Percentiles rank a stretch among this genome's conserved stretches.
Evolutionary conservation across 495 filamentous ascomycete species (phyloP).

Genomic region (Aspergillus indologenus): DNA sequence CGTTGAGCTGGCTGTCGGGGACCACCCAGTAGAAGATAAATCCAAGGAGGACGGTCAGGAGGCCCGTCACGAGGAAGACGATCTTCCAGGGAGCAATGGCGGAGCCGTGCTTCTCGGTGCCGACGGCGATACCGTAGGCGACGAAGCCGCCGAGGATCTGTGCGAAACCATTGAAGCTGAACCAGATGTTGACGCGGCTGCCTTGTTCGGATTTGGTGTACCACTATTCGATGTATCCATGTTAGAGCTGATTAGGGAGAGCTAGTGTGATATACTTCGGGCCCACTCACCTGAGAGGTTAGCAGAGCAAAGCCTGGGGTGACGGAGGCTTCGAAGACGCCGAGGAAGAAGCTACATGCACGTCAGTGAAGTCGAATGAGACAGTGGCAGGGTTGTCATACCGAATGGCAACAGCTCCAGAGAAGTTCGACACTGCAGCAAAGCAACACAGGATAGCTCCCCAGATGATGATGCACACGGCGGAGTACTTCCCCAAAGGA

Average conservation of each 20-base stretch:
- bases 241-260: too few species aligned
- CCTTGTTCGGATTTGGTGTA: conserved; percentile 61
- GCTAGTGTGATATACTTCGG: too few species aligned
- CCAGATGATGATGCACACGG: conserved; percentile 56
- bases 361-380: neutral
- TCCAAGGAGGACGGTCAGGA: conserved; percentile 57
- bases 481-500: conserved; percentile 59
- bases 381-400: neutral
- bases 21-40: conserved; percentile 59
- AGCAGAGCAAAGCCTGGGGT: conserved; percentile 63
- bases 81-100: conserved; percentile 64
- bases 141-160: conserved; percentile 61
- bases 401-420: conserved; percentile 54
- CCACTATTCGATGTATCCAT: conserved; percentile 38
- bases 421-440: conserved; percentile 47
- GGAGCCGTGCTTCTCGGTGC: conserved; percentile 50
- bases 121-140: conserved; percentile 63
- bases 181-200: conserved; percentile 57
- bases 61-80: conserved; percentile 63
- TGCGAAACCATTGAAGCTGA: conserved; percentile 60
- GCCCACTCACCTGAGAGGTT: conserved; percentile 46
- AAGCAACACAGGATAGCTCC: conserved; percentile 53
- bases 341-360: conserved; percentile 47
- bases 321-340: conserved; percentile 59
- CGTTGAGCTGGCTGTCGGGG: conserved; percentile 68